Base-by-base conservation (phyloP, 345 rosid species). In the Eucalyptus victrix region DNA sequence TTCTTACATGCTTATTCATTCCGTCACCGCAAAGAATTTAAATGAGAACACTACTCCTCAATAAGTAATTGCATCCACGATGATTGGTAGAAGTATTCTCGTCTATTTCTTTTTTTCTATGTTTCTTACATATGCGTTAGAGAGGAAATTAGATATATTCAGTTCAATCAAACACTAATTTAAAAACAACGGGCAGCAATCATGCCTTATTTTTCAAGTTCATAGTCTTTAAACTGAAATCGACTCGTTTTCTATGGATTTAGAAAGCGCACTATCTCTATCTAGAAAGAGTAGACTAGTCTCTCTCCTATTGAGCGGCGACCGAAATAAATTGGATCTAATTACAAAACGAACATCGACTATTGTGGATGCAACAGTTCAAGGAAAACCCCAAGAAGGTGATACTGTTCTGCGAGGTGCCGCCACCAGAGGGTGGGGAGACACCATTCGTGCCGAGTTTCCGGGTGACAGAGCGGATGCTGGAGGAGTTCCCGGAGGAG, bases 401-500 rank as follows among this genome's bases (percentile, higher is more conserved):
- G n/a, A 49, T 96, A 8, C 90, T 96, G 8, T 96, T 89, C 93
- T 96, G 97, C 67, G 96, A 95, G 92, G 91, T 94, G 60, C 95
- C 97, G 3, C 94, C 97, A 10, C 96, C 95, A 8, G 95, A 93
- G 86, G 97, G 96, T 13, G 96, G 97, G 45, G 85, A 96, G 93
- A 96, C 97, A 19, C 97, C 97, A 5, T 92, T 96, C 34, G 97
- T 96, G 87, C 97, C 97, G 10, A 95, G 97, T 94, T 96, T 94
- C 87, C 90, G 89, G 86, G 95, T 95, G 51, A 92, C 97, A 2
- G 95, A 95, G 80, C 88, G 88, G 88, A 94, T 96, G 97, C 86
- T 94, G 12, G 80, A 93, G 69, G 96, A 95, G 92, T 95, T 95
- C 90, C 96, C 96, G 3, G 88, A 94, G 87, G 93, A 60, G 11